phyloP scores from a whole-genome alignment of 768 basidiomycete species.

The Ramaria sp. region DNA sequence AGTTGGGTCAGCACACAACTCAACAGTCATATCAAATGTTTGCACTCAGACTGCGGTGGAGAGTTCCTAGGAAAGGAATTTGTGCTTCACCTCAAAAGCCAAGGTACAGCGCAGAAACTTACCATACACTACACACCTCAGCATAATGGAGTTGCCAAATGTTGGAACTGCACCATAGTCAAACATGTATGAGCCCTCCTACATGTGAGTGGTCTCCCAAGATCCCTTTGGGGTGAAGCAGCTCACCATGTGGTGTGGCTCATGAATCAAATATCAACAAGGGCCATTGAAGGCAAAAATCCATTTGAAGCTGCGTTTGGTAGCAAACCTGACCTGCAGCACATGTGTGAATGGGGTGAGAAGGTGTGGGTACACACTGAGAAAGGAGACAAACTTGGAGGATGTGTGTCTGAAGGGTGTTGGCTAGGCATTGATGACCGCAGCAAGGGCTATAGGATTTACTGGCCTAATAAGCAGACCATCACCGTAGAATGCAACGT shows the following conservation, averaged over 20 bases:
- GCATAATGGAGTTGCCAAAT: too few species aligned
- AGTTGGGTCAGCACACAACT: constrained; percentile 24
- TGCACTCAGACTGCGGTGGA: constrained; percentile 19
- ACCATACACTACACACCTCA: too few species aligned
- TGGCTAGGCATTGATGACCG: constrained; percentile 12
- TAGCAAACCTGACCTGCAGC: constrained; percentile 22
- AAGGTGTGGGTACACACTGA: constrained; percentile 17
- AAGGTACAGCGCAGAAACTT: too few species aligned
- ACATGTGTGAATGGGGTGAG: constrained; percentile 24
- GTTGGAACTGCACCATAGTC: not conserved
- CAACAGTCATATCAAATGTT: constrained; percentile 17
- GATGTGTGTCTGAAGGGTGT: constrained; percentile 7
- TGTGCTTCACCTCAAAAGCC: too few species aligned
- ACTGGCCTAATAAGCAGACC: constrained; percentile 12
- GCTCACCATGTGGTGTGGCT: constrained; percentile 25
- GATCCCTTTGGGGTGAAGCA: constrained; percentile 5
- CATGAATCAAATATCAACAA: constrained; percentile 23
- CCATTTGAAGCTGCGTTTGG: constrained; percentile 12
- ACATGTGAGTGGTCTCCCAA: constrained; percentile 20
- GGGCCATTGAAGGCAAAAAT: constrained; percentile 15
- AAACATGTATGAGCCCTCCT: constrained; percentile 28
- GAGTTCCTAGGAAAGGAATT: constrained; percentile 10
- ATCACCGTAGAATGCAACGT: constrained; percentile 11
- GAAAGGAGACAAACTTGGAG: constrained; percentile 14
- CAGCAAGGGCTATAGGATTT: constrained; percentile 8